phyloP scores from a whole-genome alignment of 257 asterid species.

The Plectranthus barbatus region DNA sequence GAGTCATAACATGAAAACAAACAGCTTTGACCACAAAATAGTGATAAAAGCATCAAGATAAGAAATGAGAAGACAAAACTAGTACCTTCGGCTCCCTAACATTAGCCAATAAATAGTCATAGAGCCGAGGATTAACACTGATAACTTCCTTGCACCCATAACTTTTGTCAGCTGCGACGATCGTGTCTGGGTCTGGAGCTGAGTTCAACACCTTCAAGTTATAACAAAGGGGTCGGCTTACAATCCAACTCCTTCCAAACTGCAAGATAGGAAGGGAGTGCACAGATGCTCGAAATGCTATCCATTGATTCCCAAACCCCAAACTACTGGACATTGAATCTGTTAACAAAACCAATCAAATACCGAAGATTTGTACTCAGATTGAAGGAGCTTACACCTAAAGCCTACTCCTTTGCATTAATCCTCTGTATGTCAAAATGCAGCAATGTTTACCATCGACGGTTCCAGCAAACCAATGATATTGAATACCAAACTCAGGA shows the following conservation, averaged over 20 bases:
- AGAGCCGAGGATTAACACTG: constrained; percentile 60
- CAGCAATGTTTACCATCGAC: no score
- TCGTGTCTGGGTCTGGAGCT: constrained; percentile 29
- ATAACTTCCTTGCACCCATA: constrained; percentile 75
- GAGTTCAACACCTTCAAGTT: constrained; percentile 27
- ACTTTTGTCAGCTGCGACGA: constrained; percentile 37
- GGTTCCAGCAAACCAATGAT: no score
- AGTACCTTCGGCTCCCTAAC: constrained; percentile 80
- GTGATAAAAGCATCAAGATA: background rate
- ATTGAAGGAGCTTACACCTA: no score
- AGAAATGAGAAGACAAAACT: background rate
- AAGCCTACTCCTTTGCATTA: no score
- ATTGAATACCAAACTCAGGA: no score
- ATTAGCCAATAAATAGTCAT: constrained; percentile 67
- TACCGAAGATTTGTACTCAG: no score
- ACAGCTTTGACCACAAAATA: background rate
- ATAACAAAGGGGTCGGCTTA: constrained; percentile 3
- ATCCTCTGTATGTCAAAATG: no score
- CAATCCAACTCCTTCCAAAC: background rate
- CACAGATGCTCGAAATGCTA: constrained; percentile 4
- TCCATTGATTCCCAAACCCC: constrained; percentile 21
- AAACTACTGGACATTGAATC: constrained; percentile 23
- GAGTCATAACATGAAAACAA: constrained; percentile 1
- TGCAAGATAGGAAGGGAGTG: constrained; percentile 10
- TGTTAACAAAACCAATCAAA: no score